Base-by-base conservation (phyloP, 192 early-diverging fungal genomes). In the Coemansia erecta region DNA sequence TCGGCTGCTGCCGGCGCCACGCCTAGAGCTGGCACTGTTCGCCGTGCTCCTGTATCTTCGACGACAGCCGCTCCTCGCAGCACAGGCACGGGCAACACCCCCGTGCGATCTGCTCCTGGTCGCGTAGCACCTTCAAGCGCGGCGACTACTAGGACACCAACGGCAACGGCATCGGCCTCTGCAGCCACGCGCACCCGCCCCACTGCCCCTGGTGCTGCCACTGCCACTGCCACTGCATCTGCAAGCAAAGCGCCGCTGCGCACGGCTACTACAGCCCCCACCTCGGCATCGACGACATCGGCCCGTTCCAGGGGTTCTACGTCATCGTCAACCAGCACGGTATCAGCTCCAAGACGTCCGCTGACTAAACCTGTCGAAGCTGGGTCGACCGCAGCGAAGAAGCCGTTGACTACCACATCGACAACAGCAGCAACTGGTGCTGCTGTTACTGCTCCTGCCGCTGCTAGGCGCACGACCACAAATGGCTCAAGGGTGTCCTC, bases 31-130 rank as follows among this genome's bases (percentile, higher is more conserved):
- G 18, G 37, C 17, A n/a, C 13, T 47, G 42, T 39, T 43, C 56
- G 56, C 33, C 28, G 42, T n/a, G 4, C 56, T 14, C 33, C 56
- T 58, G 45, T 18, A 4, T 3, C 45, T 44, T 24, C 56, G 1
- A 11, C 56, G 14, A 40, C 41, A 10, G 13, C 23, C 17, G 54
- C 49, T n/a, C 24, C 56, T 12, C 52, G 57, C 13, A 51, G 35
- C 28, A 53, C 57, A 15, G 26, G 58, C 17, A 60, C 65, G 12
- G 61, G 65, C 24, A 60, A 56, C 8, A 66, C 70, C 0, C 70
- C 64, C 39, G 63, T 48, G 17, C 42, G 43, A 10, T 19, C 55
- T 13, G 28, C 28, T 31, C 22, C 58, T 15, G 8, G 63, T 7
- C 26, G 53, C 7, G 24, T 51, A 23, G 22, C 18, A 39, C 14